Evolutionary conservation across 805 yeast species (phyloP).

Genomic region (Kodamaea jinghongensis): DNA sequence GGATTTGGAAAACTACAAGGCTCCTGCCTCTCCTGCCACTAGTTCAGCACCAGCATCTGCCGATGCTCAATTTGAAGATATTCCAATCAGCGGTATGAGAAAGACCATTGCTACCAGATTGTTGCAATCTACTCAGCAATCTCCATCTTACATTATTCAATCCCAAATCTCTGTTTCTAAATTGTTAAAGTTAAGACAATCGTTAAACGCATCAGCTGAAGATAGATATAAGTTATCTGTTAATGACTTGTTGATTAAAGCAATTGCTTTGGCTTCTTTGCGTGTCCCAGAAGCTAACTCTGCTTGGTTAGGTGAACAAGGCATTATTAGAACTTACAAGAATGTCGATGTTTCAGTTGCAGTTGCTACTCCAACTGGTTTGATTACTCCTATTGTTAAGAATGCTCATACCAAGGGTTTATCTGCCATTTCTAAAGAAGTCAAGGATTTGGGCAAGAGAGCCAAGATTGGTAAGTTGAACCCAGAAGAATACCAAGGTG

Average conservation of each 20-base stretch:
- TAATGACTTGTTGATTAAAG: slow-evolving; percentile 92
- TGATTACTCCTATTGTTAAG: slow-evolving; percentile 93
- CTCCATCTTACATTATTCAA: slow-evolving; percentile 92
- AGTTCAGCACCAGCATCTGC: slow-evolving; percentile 48
- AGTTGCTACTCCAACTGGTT: slow-evolving; percentile 96
- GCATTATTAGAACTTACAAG: slow-evolving; percentile 86
- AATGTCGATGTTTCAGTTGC: slow-evolving; percentile 97
- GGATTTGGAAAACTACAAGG: slow-evolving; percentile 76
- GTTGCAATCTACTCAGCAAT: slow-evolving; percentile 75
- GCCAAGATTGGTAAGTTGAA: slow-evolving; percentile 90
- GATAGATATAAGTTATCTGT: slow-evolving; percentile 89
- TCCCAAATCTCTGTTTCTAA: slow-evolving; percentile 84
- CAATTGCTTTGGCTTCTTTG: slow-evolving; percentile 83
- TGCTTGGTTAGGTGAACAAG: slow-evolving; percentile 86
- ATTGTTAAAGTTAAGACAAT: slow-evolving; percentile 85
- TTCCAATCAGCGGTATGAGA: slow-evolving; percentile 90
- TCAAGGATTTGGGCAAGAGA: slow-evolving; percentile 92
- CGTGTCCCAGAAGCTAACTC: slow-evolving; percentile 94
- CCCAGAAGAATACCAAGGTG: slow-evolving; percentile 99
- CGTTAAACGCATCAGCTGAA: slow-evolving; percentile 80
- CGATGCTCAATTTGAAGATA: slow-evolving; percentile 64
- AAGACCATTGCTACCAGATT: slow-evolving; percentile 88
- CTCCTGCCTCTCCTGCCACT: slow-evolving; percentile 44
- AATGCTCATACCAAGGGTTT: slow-evolving; percentile 88
- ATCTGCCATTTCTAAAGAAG: slow-evolving; percentile 71